Evolutionary conservation across 139 green algal species (phyloP).

Genomic region (Spirogloea muscicola): DNA sequence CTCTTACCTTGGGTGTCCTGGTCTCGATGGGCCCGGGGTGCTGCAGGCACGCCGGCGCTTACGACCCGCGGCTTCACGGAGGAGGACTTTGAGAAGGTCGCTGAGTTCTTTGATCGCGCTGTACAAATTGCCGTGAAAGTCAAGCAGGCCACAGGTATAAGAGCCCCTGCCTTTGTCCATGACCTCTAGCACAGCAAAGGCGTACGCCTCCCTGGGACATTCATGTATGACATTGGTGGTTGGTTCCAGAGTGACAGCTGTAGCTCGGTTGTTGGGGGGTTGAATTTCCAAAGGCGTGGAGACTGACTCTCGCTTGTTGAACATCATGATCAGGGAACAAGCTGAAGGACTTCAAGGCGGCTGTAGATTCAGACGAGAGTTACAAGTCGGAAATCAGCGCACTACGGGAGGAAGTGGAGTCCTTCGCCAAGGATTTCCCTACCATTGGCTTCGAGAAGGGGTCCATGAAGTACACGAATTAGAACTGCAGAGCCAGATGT

Average conservation of each 20-base stretch:
- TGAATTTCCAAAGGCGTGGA: not conserved
- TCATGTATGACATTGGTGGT: not conserved
- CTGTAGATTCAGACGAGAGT: constrained; percentile 56
- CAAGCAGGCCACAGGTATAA: constrained; percentile 56
- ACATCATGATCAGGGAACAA: constrained; percentile 64
- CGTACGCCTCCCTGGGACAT: not conserved
- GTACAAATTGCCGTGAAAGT: constrained; percentile 58
- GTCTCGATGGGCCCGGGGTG: too few species aligned
- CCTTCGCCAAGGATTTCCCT: constrained; percentile 84
- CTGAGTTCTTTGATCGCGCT: constrained; percentile 82
- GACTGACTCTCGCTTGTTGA: not conserved
- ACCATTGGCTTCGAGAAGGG: constrained; percentile 97
- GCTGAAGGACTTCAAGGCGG: constrained; percentile 90
- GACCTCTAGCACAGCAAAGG: not conserved
- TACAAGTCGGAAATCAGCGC: constrained; percentile 38
- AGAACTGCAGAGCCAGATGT: not conserved
- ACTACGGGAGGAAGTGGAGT: constrained; percentile 74
- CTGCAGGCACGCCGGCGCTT: constrained; percentile 59
- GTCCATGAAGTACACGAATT: constrained; percentile 63
- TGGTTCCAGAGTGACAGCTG: not conserved
- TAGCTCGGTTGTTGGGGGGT: not conserved
- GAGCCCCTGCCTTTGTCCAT: not conserved
- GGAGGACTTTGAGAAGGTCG: constrained; percentile 72
- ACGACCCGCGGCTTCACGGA: constrained; percentile 55
- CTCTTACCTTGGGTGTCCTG: too few species aligned